Base-by-base conservation (phyloP, 805 yeast genomes). In the Hanseniaspora lachancei region DNA sequence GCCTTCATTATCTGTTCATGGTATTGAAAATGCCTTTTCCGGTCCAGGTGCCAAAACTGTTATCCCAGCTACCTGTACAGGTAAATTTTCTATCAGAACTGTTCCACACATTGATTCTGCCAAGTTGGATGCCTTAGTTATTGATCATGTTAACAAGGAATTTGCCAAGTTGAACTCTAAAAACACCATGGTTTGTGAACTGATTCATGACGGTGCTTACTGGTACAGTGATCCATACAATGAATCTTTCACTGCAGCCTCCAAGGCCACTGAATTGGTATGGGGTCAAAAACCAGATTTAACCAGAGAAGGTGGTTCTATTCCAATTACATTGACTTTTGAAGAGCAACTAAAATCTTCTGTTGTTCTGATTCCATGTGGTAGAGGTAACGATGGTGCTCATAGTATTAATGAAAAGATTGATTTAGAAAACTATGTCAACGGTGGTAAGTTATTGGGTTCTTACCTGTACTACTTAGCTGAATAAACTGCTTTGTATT, bases 321-420 rank as follows among this genome's bases (percentile, higher is more conserved):
- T 93, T 66, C 99, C 99, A 61, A 89, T 93, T 69, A 91, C 99
- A 23, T 72, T 93, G 62, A 84, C 96, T 38, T 93, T 93, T 72
- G 96, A 93, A 74, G 77, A 89, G 64, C 82, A 81, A 67, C 77
- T 93, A 65, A 82, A 86, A 63, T 86, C 95, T 24, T 82, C 82
- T 60, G 97, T 89, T 36, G 75, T 93, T 60, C 76, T 93, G 65
- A 79, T 93, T 63, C 98, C 99, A 60, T 86, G 93, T 85, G 99
- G 99, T 61, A 84, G 95, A 73, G 98, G 98, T 62, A 97, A 93
- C 69, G 99, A 93, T 67, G 98, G 98, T 64, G 98, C 99, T 48
- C 99, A 93, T 70, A 88, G 96, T 23, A 89, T 93, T 65, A 93
- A 93, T 68, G 99, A 93, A 74, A 93, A 93, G 75, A 73, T 93